A percentile compares a stretch with the other conserved stretches of the same genome.
These are phyloP conservation scores for Haplosporangium gracile DNA, from an alignment of 192 early-diverging fungal genomes.

Conservation along the genomic window DNA sequence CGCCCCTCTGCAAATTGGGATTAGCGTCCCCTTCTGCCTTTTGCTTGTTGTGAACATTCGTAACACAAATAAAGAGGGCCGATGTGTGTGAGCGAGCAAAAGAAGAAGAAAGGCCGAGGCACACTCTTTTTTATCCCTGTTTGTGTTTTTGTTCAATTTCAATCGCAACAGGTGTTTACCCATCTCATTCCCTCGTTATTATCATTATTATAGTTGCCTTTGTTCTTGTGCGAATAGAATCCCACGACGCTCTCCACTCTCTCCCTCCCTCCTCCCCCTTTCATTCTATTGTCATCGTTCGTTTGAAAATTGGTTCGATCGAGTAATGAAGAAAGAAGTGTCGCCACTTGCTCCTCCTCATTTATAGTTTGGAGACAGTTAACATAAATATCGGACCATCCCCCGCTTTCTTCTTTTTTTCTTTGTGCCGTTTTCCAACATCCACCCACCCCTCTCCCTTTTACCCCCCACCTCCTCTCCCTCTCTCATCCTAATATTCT, in stretches of 20 bases:
- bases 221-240: not conserved
- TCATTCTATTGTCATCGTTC: no score
- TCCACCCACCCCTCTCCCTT: not conserved
- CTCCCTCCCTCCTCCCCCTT: not conserved
- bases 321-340: not conserved
- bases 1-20: no score
- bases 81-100: not conserved
- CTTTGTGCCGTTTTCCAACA: slow-evolving; percentile 3
- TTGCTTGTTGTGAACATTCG: not conserved
- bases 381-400: slow-evolving; percentile 1
- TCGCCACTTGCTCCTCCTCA: not conserved
- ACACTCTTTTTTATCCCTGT: not conserved
- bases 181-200: not conserved
- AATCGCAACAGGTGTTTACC: not conserved
- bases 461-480: not conserved
- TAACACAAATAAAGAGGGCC: not conserved
- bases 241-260: not conserved
- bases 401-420: not conserved
- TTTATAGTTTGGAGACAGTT: not conserved
- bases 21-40: not conserved
- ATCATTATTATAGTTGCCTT: not conserved
- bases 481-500: not conserved
- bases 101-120: not conserved
- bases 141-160: not conserved
- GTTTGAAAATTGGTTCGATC: not conserved